Conservation (phyloP, 805 yeast species). For the Teunomyces tritomae region DNA sequence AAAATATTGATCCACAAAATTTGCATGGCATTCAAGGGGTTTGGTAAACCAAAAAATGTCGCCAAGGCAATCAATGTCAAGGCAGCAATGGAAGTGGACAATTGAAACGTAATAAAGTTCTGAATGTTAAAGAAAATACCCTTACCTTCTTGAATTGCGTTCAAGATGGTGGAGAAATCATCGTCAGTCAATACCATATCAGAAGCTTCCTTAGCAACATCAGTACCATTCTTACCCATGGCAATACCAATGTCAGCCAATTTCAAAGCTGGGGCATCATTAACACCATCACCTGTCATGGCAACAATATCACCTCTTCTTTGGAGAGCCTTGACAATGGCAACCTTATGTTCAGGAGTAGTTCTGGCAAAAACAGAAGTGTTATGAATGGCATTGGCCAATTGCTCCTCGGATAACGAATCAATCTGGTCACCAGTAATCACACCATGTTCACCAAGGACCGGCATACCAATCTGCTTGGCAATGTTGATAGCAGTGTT, state of each 20-base stretch:
- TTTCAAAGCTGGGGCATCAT: conserved; percentile 97
- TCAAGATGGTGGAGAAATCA: conserved; percentile 89
- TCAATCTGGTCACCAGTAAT: conserved; percentile 85
- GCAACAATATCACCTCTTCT: conserved; percentile 93
- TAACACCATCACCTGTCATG: conserved; percentile 99
- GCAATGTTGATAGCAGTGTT: conserved; percentile 86
- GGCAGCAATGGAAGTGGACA: conserved; percentile 95
- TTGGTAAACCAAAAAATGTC: conserved; percentile 83
- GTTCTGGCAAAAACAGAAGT: conserved; percentile 94
- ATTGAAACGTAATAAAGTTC: conserved; percentile 90
- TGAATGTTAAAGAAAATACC: conserved; percentile 96
- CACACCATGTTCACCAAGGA: conserved; percentile 62
- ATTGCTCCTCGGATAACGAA: conserved; percentile 63
- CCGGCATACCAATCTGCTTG: conserved; percentile 84
- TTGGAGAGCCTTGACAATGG: conserved; percentile 86
- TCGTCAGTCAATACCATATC: conserved; percentile 98
- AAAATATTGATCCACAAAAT: conserved; percentile 94
- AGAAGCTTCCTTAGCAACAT: conserved; percentile 97
- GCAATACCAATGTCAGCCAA: conserved; percentile 95
- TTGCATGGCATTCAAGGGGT: conserved; percentile 97
- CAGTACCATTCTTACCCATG: conserved; percentile 93
- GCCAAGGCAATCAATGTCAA: conserved; percentile 83
- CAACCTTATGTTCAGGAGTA: conserved; percentile 89
- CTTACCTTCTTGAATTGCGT: conserved; percentile 85
- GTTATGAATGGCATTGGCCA: conserved; percentile 72